A percentile compares a stretch with the other conserved stretches of the same genome.
Conservation (phyloP, 805 yeast genomes). For the Myxozyma neotropica region DNA sequence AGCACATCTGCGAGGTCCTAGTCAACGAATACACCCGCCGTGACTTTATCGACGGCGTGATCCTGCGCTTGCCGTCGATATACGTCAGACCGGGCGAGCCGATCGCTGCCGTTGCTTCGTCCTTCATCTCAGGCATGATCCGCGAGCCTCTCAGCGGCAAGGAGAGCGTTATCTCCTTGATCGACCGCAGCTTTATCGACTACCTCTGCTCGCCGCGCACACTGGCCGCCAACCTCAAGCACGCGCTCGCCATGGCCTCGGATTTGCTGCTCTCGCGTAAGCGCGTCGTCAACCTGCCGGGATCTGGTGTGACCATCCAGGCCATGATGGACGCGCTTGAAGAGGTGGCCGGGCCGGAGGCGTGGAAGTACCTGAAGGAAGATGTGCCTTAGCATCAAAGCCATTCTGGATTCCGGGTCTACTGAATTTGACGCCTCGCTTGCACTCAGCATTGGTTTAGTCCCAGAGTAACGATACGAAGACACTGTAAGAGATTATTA, state of each 20-base stretch:
- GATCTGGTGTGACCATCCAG: constrained; percentile 35
- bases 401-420: constrained; percentile 36
- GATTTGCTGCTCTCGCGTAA: constrained; percentile 5
- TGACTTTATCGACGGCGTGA: constrained; percentile 35
- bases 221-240: constrained; percentile 30
- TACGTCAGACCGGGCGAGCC: constrained; percentile 37
- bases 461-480: constrained; percentile 17
- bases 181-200: constrained; percentile 23
- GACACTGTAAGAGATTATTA: constrained; percentile 19
- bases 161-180: constrained; percentile 33
- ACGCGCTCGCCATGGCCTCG: constrained; percentile 28
- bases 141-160: constrained; percentile 35
- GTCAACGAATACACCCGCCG: constrained; percentile 37
- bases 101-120: constrained; percentile 36
- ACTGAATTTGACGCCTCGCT: constrained; percentile 25
- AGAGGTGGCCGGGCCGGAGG: constrained; percentile 31
- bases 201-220: constrained; percentile 35
- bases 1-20: constrained; percentile 34
- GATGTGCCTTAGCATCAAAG: constrained; percentile 23
- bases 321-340: constrained; percentile 37
- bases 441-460: constrained; percentile 21
- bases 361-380: constrained; percentile 23
- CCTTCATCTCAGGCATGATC: constrained; percentile 37
- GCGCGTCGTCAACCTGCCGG: constrained; percentile 36
- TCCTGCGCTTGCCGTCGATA: constrained; percentile 33